Percentiles rank a stretch among this genome's conserved stretches.
These are phyloP conservation scores for Taphrina populina DNA, from an alignment of 1,139 yeast species.

Conservation along the genomic window DNA sequence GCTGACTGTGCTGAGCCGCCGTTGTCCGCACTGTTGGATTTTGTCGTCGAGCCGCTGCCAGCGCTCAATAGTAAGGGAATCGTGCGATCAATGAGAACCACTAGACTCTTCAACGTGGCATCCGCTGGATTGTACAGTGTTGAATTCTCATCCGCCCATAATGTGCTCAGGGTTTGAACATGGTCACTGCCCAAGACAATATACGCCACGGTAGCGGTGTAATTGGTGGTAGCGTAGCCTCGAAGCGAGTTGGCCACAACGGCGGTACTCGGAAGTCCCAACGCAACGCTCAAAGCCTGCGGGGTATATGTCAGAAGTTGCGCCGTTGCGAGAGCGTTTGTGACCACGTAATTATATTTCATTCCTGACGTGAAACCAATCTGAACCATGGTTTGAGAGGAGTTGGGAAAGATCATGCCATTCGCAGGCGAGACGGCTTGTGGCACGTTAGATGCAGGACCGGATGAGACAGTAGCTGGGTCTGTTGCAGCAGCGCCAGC, in stretches of 20 bases:
- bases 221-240: constrained; percentile 45
- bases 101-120: constrained; percentile 44
- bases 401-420: constrained; percentile 42
- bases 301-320: constrained; percentile 50
- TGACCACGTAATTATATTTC: constrained; percentile 49
- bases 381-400: constrained; percentile 45
- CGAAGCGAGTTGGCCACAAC: constrained; percentile 45
- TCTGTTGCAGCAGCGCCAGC: not conserved
- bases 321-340: constrained; percentile 49
- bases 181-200: constrained; percentile 45
- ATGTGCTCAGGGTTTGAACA: constrained; percentile 40
- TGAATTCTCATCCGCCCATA: constrained; percentile 44
- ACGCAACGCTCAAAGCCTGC: constrained; percentile 47
- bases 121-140: constrained; percentile 45
- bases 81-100: constrained; percentile 48
- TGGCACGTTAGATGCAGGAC: too few species aligned
- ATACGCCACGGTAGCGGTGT: constrained; percentile 47
- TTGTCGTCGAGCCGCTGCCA: constrained; percentile 40
- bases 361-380: constrained; percentile 48
- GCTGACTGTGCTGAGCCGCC: constrained; percentile 15
- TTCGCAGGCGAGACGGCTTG: constrained; percentile 48
- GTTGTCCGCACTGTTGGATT: constrained; percentile 28
- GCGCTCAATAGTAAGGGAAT: constrained; percentile 38
- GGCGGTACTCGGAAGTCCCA: constrained; percentile 41
- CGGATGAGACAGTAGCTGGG: not conserved